Conservation (phyloP, 257 asterid species). For the Nicotiana knightiana region DNA sequence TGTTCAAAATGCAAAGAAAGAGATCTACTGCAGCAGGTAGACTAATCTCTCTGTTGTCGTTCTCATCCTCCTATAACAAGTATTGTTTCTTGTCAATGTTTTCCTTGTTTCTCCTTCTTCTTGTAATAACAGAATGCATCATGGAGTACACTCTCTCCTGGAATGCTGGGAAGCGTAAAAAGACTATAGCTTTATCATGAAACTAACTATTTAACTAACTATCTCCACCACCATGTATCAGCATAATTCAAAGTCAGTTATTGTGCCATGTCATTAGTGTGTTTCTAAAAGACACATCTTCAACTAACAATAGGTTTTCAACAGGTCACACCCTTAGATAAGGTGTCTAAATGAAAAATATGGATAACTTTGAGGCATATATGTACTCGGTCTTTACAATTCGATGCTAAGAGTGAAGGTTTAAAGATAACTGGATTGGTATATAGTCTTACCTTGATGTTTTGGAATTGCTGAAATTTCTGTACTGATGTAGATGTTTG, state of each 20-base stretch:
- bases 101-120: not conserved
- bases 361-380: not conserved
- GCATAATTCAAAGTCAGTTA: not conserved
- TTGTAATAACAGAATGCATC: not conserved
- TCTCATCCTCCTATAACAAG: not conserved
- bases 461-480: not conserved
- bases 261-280: not conserved
- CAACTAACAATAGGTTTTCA: not conserved
- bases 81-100: not conserved
- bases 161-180: not conserved
- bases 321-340: not conserved
- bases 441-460: not conserved
- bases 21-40: conserved; percentile 12
- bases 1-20: conserved; percentile 11
- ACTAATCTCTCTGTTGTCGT: not conserved
- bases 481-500: conserved; percentile 3
- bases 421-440: not conserved
- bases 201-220: not conserved
- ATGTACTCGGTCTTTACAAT: not conserved
- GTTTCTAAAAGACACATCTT: not conserved
- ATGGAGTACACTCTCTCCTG: not conserved
- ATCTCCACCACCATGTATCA: not conserved
- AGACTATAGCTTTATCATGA: not conserved
- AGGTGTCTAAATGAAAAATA: not conserved
- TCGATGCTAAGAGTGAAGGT: not conserved